These are phyloP conservation scores for Angophora floribunda DNA, from an alignment of 345 rosid genomes.

Conservation along the genomic window DNA sequence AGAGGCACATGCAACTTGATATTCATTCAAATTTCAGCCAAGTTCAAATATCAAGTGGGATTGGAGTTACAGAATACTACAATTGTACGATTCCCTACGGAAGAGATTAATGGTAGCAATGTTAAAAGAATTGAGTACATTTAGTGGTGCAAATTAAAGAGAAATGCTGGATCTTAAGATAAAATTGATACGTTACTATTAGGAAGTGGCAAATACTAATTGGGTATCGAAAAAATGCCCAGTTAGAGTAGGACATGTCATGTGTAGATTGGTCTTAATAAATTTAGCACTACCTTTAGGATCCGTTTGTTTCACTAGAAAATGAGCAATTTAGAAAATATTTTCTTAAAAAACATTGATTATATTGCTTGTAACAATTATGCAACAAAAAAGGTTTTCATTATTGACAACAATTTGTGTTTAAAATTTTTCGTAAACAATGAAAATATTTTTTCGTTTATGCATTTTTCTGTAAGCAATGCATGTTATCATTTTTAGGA, in stretches of 20 bases:
- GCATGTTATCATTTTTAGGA: no score
- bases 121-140: neutral
- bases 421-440: no score
- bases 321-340: no score
- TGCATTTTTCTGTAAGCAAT: no score
- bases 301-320: no score
- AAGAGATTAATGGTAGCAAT: neutral
- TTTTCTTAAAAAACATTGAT: no score
- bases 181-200: neutral
- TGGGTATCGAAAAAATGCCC: neutral
- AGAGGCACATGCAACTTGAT: neutral
- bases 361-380: no score
- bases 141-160: neutral
- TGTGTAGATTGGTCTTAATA: neutral
- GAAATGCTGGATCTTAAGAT: neutral
- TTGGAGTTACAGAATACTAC: neutral
- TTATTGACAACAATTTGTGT: no score
- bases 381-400: no score
- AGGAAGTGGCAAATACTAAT: neutral
- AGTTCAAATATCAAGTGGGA: neutral
- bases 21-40: neutral
- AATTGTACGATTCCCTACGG: neutral
- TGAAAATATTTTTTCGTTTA: no score
- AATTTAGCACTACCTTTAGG: neutral
- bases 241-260: neutral